phyloP scores from a whole-genome alignment of 2,329 filamentous ascomycete genomes.

The Diaporthe vaccinii region DNA sequence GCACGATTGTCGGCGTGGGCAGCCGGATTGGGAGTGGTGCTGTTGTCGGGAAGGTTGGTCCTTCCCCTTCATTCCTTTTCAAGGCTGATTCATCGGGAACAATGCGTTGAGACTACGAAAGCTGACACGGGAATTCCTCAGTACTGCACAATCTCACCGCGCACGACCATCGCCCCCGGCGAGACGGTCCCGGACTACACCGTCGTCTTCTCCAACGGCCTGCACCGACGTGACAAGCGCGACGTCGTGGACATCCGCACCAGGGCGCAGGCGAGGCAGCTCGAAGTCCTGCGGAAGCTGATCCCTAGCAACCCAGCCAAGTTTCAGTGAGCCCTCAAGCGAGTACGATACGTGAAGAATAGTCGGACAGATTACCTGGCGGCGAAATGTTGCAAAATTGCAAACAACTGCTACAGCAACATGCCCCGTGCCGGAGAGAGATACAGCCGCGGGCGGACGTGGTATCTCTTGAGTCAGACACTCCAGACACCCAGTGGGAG shows the following conservation, averaged over 20 bases:
- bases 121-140: constrained; percentile 48
- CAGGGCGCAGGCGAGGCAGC: constrained; percentile 75
- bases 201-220: constrained; percentile 77
- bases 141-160: constrained; percentile 79
- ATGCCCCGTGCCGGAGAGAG: background rate
- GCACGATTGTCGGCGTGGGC: constrained; percentile 71
- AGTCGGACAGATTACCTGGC: background rate
- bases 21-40: constrained; percentile 71
- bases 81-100: constrained; percentile 19
- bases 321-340: constrained; percentile 51
- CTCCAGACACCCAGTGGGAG: too few species aligned
- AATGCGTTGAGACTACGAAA: constrained; percentile 36
- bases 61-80: background rate
- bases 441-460: background rate
- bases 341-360: background rate
- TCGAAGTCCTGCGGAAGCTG: constrained; percentile 75
- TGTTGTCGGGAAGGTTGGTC: constrained; percentile 71
- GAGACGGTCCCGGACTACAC: constrained; percentile 75
- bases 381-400: background rate
- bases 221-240: constrained; percentile 69
- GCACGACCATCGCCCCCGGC: constrained; percentile 69
- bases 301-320: constrained; percentile 74
- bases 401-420: background rate
- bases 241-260: constrained; percentile 74
- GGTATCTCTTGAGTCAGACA: background rate